Evolutionary conservation across 495 filamentous ascomycete species (phyloP), one percentile per base, ranked within the genome.

Genomic region (Xylona heveae): DNA sequence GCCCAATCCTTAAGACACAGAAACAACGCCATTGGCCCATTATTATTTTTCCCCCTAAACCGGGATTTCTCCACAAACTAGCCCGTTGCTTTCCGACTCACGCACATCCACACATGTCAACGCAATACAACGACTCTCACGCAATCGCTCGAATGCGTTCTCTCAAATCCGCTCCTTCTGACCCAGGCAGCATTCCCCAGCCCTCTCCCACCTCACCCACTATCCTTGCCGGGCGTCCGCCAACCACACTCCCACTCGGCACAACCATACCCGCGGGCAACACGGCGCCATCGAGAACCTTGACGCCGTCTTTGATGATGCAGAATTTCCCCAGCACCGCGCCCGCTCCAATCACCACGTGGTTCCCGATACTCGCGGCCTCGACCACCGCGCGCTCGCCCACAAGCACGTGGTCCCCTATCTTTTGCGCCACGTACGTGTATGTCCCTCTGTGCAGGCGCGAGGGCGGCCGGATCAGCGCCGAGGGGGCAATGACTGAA

Each of bases 401-500:
- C 24, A 97, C 62, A 47, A 81, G 92, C 37, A 90, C 80, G 51
- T 94, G 82, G 45, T 92, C 78, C 21, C 82, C 82, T 34, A 97
- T 78, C 48, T 84, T 80, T 38, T 91, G 70, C 25, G 82, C 81
- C 42, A 76, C 78, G 55, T 76, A 84, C 3, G 70, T 75, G 32
- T 20, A 25, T 12, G 12, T 12, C 66, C 71, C 71, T 43, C 68
- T 62, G 42, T 75, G 74, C 7, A 81, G 48, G 7, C 81, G 67
- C 17, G 68, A 72, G 0, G 88, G 81, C 0, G 88, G 88, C 1
- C 71, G 66, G 13, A 95, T 50, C 33, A 76, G 66, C 39, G 68
- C 74, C 8, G 68, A 67, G 18, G 72, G 62, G 34, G 71, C 74
- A 31, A 94, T 65, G 39, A 91, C 78, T 42, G 76, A 91, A 50